Evolutionary conservation across 495 filamentous ascomycete genomes (phyloP).

Genomic region (Penicillium atrosanguineum): DNA sequence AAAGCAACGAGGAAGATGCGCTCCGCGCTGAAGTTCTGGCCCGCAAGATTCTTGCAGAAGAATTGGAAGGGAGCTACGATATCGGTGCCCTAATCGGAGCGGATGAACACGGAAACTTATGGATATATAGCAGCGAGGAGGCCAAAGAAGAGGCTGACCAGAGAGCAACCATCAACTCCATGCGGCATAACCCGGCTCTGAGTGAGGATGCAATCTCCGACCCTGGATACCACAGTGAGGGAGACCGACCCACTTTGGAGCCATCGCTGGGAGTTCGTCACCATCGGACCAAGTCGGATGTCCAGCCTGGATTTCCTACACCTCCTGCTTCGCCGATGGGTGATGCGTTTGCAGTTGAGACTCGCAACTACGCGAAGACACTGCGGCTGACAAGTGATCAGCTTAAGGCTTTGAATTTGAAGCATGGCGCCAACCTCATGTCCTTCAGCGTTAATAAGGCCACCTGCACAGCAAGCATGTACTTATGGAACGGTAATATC

Average conservation of each 20-base stretch:
- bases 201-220: constrained; percentile 86
- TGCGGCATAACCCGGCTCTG: constrained; percentile 52
- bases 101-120: constrained; percentile 92
- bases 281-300: constrained; percentile 65
- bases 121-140: constrained; percentile 98
- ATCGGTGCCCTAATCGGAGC: constrained; percentile 93
- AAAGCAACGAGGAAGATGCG: constrained; percentile 87
- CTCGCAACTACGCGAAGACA: constrained; percentile 92
- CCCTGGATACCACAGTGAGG: constrained; percentile 91
- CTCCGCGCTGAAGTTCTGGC: constrained; percentile 88
- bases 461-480: constrained; percentile 89
- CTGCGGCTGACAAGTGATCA: constrained; percentile 95
- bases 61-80: constrained; percentile 92
- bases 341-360: constrained; percentile 55
- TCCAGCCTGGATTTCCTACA: constrained; percentile 65
- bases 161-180: constrained; percentile 48
- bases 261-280: constrained; percentile 37
- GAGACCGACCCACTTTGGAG: constrained; percentile 46
- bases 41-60: constrained; percentile 92
- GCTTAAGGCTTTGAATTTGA: constrained; percentile 80
- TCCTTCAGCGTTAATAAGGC: constrained; percentile 95
- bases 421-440: constrained; percentile 82
- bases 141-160: constrained; percentile 74
- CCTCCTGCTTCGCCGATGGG: constrained; percentile 74
- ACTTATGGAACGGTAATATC: constrained; percentile 81